Conservation (phyloP, 257 asterid species). For the Hygrophila difformis region DNA sequence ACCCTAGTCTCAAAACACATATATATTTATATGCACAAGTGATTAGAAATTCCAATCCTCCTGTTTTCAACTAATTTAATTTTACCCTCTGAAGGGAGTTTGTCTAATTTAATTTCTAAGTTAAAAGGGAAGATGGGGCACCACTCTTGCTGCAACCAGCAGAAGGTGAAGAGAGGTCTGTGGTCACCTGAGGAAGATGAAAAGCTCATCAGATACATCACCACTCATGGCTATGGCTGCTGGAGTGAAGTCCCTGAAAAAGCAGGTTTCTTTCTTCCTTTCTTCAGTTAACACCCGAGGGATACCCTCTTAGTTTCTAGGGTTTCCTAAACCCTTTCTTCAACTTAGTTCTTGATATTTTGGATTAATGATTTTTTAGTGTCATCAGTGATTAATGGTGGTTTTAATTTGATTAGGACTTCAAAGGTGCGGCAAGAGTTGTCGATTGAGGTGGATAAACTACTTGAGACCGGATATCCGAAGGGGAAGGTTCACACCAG, state of each 20-base stretch:
- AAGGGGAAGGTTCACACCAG: slow-evolving; percentile 79
- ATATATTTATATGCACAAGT: slow-evolving; percentile 19
- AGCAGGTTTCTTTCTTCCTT: slow-evolving; percentile 53
- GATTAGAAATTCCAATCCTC: background rate
- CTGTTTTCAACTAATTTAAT: background rate
- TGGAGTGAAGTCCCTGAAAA: slow-evolving; percentile 99
- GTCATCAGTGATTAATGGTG: too few relatives aligned
- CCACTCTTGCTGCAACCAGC: slow-evolving; percentile 97
- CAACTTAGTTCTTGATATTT: too few relatives aligned
- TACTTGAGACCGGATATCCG: slow-evolving; percentile 89
- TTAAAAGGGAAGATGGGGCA: slow-evolving; percentile 51
- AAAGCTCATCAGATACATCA: slow-evolving; percentile 63
- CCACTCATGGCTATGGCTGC: slow-evolving; percentile 89
- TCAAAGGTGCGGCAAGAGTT: slow-evolving; percentile 93
- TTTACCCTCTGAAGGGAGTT: too few relatives aligned
- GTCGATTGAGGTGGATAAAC: slow-evolving; percentile 92
- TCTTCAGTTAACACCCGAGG: too few relatives aligned
- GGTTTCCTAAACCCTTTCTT: too few relatives aligned
- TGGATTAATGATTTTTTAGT: too few relatives aligned
- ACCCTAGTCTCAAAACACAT: too few relatives aligned
- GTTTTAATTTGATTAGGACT: slow-evolving; percentile 35
- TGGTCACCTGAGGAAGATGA: slow-evolving; percentile 98
- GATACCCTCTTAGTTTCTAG: too few relatives aligned
- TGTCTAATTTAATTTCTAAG: background rate
- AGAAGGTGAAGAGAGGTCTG: slow-evolving; percentile 95